Percentiles rank a stretch among this genome's conserved stretches.
These are phyloP conservation scores for Thermomucor indicae-seudaticae DNA, from an alignment of 371 early-diverging fungal species.

Conservation along the genomic window DNA sequence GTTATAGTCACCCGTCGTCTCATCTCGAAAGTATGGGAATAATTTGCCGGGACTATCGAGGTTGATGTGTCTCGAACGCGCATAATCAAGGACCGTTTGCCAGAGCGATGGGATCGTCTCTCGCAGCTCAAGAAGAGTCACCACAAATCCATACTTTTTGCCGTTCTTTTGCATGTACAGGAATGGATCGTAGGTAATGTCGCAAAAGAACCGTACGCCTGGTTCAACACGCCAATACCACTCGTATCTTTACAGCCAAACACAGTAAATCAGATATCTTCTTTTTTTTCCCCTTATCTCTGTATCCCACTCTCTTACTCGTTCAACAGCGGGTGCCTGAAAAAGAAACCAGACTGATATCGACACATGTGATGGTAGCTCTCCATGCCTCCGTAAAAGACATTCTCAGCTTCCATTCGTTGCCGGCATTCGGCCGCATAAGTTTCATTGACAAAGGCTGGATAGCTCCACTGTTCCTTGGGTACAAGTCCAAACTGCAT, in stretches of 20 bases:
- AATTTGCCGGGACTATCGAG: slow-evolving; percentile 26
- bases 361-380: slow-evolving; percentile 68
- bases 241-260: slow-evolving; percentile 51
- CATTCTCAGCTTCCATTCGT: slow-evolving; percentile 29
- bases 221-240: slow-evolving; percentile 95
- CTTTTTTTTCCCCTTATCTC: neutral
- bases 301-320: slow-evolving; percentile 62
- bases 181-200: slow-evolving; percentile 86
- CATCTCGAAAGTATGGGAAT: slow-evolving; percentile 42
- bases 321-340: slow-evolving; percentile 70
- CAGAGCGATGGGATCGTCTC: slow-evolving; percentile 78
- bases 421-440: slow-evolving; percentile 52
- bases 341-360: slow-evolving; percentile 91
- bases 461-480: slow-evolving; percentile 69
- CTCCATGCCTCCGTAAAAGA: slow-evolving; percentile 36
- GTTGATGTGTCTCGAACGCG: slow-evolving; percentile 41
- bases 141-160: slow-evolving; percentile 77
- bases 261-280: too few relatives aligned
- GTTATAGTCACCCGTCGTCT: slow-evolving; percentile 47
- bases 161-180: slow-evolving; percentile 68
- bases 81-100: slow-evolving; percentile 51
- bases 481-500: slow-evolving; percentile 73
- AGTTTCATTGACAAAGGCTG: slow-evolving; percentile 60
- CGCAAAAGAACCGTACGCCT: slow-evolving; percentile 74
- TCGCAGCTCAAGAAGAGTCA: slow-evolving; percentile 65